Evolutionary conservation across 257 asterid species (phyloP), one percentile per base, ranked within the genome.

Genomic region (Galeopsis tetrahit): DNA sequence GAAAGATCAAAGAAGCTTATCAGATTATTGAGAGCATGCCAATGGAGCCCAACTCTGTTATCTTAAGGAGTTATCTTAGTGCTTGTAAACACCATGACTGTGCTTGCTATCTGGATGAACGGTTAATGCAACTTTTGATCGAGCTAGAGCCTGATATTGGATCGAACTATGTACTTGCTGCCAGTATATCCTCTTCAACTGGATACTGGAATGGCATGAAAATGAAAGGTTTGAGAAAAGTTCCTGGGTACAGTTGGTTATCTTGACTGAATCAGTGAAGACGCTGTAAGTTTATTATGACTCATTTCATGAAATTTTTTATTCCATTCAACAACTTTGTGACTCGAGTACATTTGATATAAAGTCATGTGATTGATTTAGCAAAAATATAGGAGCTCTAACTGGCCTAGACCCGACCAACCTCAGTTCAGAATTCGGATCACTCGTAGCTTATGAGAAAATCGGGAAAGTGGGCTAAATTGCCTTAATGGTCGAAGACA

Each of bases 121-220:
- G 63, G 67, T 60, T 88, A 38, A 49, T 71, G 80, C 74, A 83
- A 44, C 80, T 81, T 65, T 75, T 90, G 44, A 78, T 84, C 8
- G 66, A 82, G 78, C 71, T 81, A 6, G 93, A 86, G 81, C 96
- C 97, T 7, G 86, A 75, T 1, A 55, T 83, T 31, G 96, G 91
- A 71, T 83, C 96, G 14, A 90, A 90, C 76, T 90, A 90, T 63
- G 90, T 88, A 7, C 90, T 88, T 78, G 86, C 86, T 74, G 81
- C 86, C 15, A 72, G 71, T 73, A 44, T 81, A 31, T 70, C 82
- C 32, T 80, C 82, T 52, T 65, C 42, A 13, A 49, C 59, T 32
- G 82, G 85, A 33, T 56, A 69, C 76, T 85, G 89, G 82, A 43
- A 70, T 36, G 68, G 74, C 58, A 90, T 90, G 88, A 85, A 77